A percentile compares a stretch with the other conserved stretches of the same genome.
Evolutionary conservation across 2,329 filamentous ascomycete species (phyloP).

Genomic region (Trichoderma oligosporum): DNA sequence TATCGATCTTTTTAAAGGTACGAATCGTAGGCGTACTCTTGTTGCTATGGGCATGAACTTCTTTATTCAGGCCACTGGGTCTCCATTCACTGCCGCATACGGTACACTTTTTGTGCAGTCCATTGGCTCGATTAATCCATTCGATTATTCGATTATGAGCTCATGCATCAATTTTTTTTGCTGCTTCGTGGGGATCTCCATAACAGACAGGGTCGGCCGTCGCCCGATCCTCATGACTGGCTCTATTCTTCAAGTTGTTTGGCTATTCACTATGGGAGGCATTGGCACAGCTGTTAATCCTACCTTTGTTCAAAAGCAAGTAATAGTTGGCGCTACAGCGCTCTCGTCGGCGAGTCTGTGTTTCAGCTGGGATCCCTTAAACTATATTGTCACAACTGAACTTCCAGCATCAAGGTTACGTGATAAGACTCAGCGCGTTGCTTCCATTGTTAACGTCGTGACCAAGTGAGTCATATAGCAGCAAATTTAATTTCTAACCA

Average conservation of each 20-base stretch:
- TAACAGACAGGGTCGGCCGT: constrained; percentile 6
- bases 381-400: constrained; percentile 12
- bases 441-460: constrained; percentile 1
- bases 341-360: constrained; percentile 3
- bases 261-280: constrained; percentile 13
- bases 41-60: constrained; percentile 14
- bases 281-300: constrained; percentile 4
- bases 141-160: constrained; percentile 11
- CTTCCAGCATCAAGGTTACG: constrained; percentile 9
- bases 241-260: not conserved
- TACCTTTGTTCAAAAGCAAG: constrained; percentile 1
- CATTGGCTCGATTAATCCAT: constrained; percentile 1
- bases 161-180: constrained; percentile 6
- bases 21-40: constrained; percentile 5
- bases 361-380: constrained; percentile 10
- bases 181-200: constrained; percentile 6
- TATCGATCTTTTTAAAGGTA: not conserved
- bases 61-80: constrained; percentile 9
- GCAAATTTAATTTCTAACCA: no score
- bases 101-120: constrained; percentile 9
- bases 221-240: constrained; percentile 9
- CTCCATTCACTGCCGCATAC: constrained; percentile 7
- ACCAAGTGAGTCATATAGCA: not conserved
- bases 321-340: not conserved
- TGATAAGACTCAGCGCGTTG: constrained; percentile 8